Evolutionary conservation across 257 asterid species (phyloP).

Genomic region (Nicotiana obtusifolia): DNA sequence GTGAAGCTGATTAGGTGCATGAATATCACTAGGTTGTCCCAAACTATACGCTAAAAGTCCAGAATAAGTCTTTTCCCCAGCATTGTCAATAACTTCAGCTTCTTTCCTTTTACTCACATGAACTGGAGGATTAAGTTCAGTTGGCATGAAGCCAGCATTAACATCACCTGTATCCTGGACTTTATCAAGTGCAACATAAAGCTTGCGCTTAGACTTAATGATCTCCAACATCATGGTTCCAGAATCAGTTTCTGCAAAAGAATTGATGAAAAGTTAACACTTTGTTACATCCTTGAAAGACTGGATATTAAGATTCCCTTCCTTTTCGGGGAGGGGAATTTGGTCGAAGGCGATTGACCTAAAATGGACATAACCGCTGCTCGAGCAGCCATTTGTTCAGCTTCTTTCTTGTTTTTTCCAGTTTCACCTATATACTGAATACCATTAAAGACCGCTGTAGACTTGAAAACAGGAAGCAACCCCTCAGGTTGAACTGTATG

Average conservation of each 20-base stretch:
- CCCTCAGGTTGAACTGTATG: slow-evolving; percentile 22
- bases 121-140: neutral
- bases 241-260: slow-evolving; percentile 36
- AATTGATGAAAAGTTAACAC: neutral
- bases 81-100: slow-evolving; percentile 9
- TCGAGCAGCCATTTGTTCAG: slow-evolving; percentile 67
- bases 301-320: neutral
- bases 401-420: slow-evolving; percentile 54
- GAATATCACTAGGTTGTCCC: slow-evolving; percentile 12
- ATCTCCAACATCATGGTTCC: slow-evolving; percentile 28
- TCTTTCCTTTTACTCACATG: slow-evolving; percentile 26
- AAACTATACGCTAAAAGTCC: slow-evolving; percentile 5
- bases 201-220: slow-evolving; percentile 40
- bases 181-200: slow-evolving; percentile 28
- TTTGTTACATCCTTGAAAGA: neutral
- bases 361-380: slow-evolving; percentile 44
- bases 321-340: neutral
- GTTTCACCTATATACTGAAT: slow-evolving; percentile 35
- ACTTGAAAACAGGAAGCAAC: slow-evolving; percentile 32
- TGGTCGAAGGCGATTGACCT: slow-evolving; percentile 25
- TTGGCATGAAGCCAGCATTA: slow-evolving; percentile 11
- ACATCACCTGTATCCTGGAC: slow-evolving; percentile 11
- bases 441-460: slow-evolving; percentile 35
- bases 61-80: neutral
- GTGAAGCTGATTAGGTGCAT: slow-evolving; percentile 19